phyloP scores from a whole-genome alignment of 805 yeast species.

The Saturnispora halmiae region DNA sequence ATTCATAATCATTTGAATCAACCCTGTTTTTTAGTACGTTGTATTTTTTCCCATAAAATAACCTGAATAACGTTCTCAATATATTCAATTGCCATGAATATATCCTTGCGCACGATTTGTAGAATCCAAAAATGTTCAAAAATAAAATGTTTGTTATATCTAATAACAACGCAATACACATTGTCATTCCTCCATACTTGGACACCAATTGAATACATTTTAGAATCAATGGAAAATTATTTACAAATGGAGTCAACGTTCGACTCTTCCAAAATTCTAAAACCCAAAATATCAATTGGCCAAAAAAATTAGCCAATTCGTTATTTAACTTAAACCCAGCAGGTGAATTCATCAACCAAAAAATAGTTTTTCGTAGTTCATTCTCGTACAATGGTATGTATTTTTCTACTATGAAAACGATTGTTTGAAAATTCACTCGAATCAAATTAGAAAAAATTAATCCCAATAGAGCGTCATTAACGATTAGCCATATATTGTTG shows the following conservation, averaged over 20 bases:
- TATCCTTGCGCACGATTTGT: conserved; percentile 67
- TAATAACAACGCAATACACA: conserved; percentile 53
- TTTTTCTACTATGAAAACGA: conserved; percentile 9
- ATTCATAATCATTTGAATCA: conserved; percentile 74
- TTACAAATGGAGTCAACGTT: conserved; percentile 14
- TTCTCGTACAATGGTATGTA: conserved; percentile 29
- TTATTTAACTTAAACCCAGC: conserved; percentile 89
- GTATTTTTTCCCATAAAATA: conserved; percentile 83
- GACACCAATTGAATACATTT: conserved; percentile 15
- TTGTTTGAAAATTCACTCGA: conserved; percentile 13
- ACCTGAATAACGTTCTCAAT: conserved; percentile 63
- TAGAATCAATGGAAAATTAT: conserved; percentile 14
- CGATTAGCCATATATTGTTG: conserved; percentile 80
- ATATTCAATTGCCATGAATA: conserved; percentile 67
- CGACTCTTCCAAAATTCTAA: conserved; percentile 50
- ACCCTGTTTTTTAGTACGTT: conserved; percentile 78
- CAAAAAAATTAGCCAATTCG: conserved; percentile 77
- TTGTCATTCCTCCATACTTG: conserved; percentile 49
- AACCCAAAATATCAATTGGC: conserved; percentile 82
- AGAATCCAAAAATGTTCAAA: conserved; percentile 68
- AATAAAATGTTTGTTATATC: conserved; percentile 59
- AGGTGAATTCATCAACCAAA: conserved; percentile 81
- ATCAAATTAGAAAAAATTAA: conserved; percentile 44
- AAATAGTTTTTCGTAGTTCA: conserved; percentile 34
- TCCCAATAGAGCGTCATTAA: conserved; percentile 78